Base-by-base conservation (phyloP, 2,329 filamentous ascomycete species). In the Bimuria novae-zelandiae region DNA sequence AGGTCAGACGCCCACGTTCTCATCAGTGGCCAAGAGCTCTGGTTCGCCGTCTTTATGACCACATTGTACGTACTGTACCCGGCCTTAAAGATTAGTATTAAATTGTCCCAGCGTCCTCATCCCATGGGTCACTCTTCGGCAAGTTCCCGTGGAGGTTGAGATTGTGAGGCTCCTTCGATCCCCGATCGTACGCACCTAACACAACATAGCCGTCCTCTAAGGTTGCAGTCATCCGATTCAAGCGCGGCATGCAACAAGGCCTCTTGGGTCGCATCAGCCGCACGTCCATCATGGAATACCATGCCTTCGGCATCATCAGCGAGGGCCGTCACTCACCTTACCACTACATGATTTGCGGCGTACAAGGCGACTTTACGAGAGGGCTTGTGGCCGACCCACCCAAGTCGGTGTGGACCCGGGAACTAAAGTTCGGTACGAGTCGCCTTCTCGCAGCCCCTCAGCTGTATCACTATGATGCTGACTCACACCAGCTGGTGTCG, bases 301-400 rank as follows among this genome's bases (percentile, higher is more conserved):
- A 72, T 41, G 69, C 69, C 7, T 72, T 72, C 42, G 69, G 69
- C 2, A 71, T 72, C 56, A 72, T 72, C 46, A 72, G 69, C 49
- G 65, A 68, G 48, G 67, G 68, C 16, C 59, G 64, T 14, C 65
- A 71, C 23, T 55, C 67, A 5, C 51, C 52, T 0, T 51, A 63
- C 43, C 69, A 72, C 40, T 72, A 72, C 56, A 70, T 72, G 68
- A 69, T 72, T 44, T 72, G 69, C 33, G 69, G 69, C 51, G 69
- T 72, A 7, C 69, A 72, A 51, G 69, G 69, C n/a, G 69, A 72
- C 54, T 72, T 72, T 44, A 72, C 69, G 3, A 65, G 59, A 25
- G 55, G 63, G 7, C 64, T 72, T 10, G 69, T 72, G 23, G 59
- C 59, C 19, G 62, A 71, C 19, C 69, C 69, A 12, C 69, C 69